Percentiles rank a stretch among this genome's conserved stretches.
phyloP scores from a whole-genome alignment of 352 stramenopile genomes.

The Phytophthora hibernalis region DNA sequence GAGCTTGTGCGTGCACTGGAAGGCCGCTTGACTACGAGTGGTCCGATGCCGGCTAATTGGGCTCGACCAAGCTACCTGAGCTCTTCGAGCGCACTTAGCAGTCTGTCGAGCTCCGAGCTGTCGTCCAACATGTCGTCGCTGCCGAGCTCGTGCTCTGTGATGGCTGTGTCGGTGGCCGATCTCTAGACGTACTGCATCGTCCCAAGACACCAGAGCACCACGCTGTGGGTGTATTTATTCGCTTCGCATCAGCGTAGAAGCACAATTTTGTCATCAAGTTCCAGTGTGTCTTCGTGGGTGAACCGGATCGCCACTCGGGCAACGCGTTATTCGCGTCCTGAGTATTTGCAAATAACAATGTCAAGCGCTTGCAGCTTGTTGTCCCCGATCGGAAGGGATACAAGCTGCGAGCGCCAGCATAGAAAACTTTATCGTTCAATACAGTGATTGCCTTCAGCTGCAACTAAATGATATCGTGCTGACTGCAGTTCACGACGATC shows the following conservation, averaged over 20 bases:
- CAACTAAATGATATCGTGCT: background rate
- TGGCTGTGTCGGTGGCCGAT: conserved; percentile 43
- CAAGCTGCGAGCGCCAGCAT: conserved; percentile 12
- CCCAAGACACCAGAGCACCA: background rate
- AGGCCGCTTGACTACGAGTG: conserved; percentile 61
- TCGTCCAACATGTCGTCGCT: conserved; percentile 48
- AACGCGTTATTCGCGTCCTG: conserved; percentile 1
- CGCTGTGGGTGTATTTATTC: conserved; percentile 43
- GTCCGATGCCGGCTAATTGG: conserved; percentile 56
- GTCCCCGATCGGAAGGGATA: conserved; percentile 26
- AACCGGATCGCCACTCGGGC: conserved; percentile 36
- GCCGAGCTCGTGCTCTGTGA: conserved; percentile 47
- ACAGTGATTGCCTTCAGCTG: conserved; percentile 22
- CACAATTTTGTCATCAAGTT: conserved; percentile 42
- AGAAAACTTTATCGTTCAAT: conserved; percentile 16
- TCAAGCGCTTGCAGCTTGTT: background rate
- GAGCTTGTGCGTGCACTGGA: conserved; percentile 76
- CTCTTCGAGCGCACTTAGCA: conserved; percentile 41
- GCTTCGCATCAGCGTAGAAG: conserved; percentile 25
- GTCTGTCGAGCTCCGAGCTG: conserved; percentile 55
- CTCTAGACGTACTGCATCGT: conserved; percentile 27
- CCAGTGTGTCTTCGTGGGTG: conserved; percentile 35
- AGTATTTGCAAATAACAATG: conserved; percentile 29
- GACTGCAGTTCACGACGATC: too few relatives aligned
- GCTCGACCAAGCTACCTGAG: conserved; percentile 60